A percentile compares a stretch with the other conserved stretches of the same genome.
phyloP scores from a whole-genome alignment of 1,284 basidiomycete genomes.

The Paramarasmius palmivorus region DNA sequence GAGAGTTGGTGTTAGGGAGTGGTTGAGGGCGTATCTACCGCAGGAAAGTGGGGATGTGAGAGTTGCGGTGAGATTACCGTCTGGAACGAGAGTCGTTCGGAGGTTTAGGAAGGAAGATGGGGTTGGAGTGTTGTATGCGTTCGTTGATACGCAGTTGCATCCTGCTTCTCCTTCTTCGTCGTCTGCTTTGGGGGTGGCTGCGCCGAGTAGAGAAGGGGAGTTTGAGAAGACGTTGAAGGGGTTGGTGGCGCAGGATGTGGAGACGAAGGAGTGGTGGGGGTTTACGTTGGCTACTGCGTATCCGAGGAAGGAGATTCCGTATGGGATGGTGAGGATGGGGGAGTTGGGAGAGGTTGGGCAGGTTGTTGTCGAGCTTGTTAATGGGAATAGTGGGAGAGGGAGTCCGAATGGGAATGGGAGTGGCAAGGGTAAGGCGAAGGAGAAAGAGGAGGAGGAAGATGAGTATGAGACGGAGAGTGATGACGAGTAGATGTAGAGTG shows the following conservation, averaged over 20 bases:
- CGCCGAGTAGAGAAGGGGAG: neutral
- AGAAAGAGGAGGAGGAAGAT: constrained; percentile 47
- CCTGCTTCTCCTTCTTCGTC: constrained; percentile 26
- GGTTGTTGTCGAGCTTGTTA: constrained; percentile 66
- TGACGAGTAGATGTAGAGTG: constrained; percentile 9
- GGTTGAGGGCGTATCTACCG: constrained; percentile 1
- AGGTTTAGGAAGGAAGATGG: constrained; percentile 51
- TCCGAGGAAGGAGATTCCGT: constrained; percentile 66
- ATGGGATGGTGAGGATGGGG: constrained; percentile 42
- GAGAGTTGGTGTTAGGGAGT: constrained; percentile 31
- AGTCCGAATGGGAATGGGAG: constrained; percentile 18
- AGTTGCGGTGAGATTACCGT: constrained; percentile 69
- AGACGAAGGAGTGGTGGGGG: constrained; percentile 60
- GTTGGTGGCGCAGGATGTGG: constrained; percentile 41
- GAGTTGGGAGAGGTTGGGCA: constrained; percentile 63
- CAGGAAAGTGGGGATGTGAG: constrained; percentile 39
- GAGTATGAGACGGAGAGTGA: constrained; percentile 57
- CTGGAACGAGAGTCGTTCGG: constrained; percentile 60
- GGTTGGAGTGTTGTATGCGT: constrained; percentile 68
- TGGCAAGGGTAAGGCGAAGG: constrained; percentile 22
- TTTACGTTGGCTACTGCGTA: constrained; percentile 73
- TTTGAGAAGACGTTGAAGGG: neutral
- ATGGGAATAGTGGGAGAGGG: constrained; percentile 12
- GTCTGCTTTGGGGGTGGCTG: no score
- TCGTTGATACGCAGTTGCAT: constrained; percentile 60